Conservation (phyloP, 257 asterid genomes). For the Solanum commersonii region DNA sequence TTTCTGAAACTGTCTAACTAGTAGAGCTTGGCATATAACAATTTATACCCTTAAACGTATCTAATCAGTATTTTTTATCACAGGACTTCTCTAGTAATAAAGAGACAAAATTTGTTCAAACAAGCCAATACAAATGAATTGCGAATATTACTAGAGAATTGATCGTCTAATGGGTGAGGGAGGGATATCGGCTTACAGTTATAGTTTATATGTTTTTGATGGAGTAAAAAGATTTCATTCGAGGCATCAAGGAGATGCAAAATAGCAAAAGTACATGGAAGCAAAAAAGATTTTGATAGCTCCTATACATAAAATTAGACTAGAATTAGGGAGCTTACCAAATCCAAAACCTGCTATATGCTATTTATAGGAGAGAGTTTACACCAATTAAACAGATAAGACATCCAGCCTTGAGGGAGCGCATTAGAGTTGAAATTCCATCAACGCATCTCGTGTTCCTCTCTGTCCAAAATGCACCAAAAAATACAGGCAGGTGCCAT, state of each 20-base stretch:
- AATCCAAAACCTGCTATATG: neutral
- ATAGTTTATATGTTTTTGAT: neutral
- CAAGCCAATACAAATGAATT: neutral
- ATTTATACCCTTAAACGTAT: neutral
- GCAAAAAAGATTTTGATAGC: neutral
- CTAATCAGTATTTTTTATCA: neutral
- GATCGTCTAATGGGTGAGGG: neutral
- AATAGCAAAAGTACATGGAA: neutral
- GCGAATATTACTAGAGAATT: neutral
- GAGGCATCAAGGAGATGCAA: neutral
- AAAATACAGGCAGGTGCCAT: neutral
- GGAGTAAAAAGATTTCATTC: neutral
- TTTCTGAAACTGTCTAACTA: neutral
- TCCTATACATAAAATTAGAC: neutral
- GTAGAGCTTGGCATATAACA: neutral
- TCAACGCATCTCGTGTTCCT: neutral
- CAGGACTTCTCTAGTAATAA: neutral
- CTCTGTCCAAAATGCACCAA: neutral
- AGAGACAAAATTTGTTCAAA: neutral
- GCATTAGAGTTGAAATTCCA: neutral
- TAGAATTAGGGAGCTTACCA: neutral
- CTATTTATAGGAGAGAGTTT: neutral
- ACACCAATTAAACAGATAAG: neutral
- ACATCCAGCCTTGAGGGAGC: neutral
- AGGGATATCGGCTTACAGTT: neutral